Evolutionary conservation across 31 red algal genomes (phyloP), one percentile per base, ranked within the genome.

Genomic region (Odonthalia washingtoniensis): DNA sequence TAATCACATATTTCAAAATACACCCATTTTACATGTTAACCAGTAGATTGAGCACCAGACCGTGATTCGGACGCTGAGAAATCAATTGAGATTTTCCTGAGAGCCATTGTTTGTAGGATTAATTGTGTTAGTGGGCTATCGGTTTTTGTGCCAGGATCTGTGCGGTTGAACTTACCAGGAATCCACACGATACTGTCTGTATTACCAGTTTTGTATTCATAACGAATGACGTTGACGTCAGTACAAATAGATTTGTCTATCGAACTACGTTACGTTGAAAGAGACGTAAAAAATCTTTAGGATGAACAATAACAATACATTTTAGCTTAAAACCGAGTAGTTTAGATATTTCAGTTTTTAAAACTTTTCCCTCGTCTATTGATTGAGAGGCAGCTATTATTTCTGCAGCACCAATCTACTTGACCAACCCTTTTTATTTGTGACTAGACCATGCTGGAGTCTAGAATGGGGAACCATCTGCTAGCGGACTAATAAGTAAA

Each of bases 311-410:
- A 4, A 82, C 35, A 32, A 36, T 34, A 2, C 12, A 38, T 5
- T 33, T 4, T 2, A 64, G 44, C 31, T 17, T 41, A 4, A 82
- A 5, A 6, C 33, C 30, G 31, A 66, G 78, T 3, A 82, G 52
- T 35, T 2, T 66, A 9, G 1, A 35, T 24, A 66, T 61, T 2
- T 46, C 78, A 1, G 36, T 82, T 9, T 16, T 60, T 18, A 82
- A 43, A 67, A 66, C 40, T 60, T 82, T 82, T 66, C 78, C 78
- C 36, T 82, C 61, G 34, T 66, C 78, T 66, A 82, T 82, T 38
- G 78, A 5, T 38, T 68, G 53, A 24, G 4, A 35, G 31, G 78
- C 61, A 16, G 78, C 78, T 3, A 82, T 14, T 3, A 40, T 67
- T 66, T 82, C 78, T 12, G 49, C 78, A 2, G 62, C 32, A n/a